Conservation (phyloP, 352 stramenopile species). For the Globisporangium recalcitrans region DNA sequence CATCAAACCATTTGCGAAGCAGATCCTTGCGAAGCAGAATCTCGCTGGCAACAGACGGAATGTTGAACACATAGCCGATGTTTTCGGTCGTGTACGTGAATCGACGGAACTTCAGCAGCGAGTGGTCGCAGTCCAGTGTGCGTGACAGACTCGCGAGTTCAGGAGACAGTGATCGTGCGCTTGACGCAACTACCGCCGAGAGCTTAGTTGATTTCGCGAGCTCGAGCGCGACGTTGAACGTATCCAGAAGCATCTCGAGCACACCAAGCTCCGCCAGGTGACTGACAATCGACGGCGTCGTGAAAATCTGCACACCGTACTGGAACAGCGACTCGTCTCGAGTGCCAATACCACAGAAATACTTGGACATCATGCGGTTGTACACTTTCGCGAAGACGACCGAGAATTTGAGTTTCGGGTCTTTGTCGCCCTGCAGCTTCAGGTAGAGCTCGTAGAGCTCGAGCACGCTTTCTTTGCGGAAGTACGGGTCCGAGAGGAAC, state of each 20-base stretch:
- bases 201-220: slow-evolving; percentile 48
- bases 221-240: slow-evolving; percentile 71
- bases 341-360: slow-evolving; percentile 88
- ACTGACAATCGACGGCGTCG: slow-evolving; percentile 85
- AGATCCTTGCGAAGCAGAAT: slow-evolving; percentile 47
- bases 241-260: slow-evolving; percentile 71
- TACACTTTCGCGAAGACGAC: slow-evolving; percentile 84
- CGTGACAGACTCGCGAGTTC: slow-evolving; percentile 24
- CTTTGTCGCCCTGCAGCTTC: slow-evolving; percentile 90
- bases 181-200: slow-evolving; percentile 21
- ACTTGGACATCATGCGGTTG: slow-evolving; percentile 82
- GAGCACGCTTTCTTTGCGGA: slow-evolving; percentile 90
- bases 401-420: slow-evolving; percentile 93
- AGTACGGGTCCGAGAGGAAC: slow-evolving; percentile 93
- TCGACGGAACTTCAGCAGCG: slow-evolving; percentile 90
- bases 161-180: slow-evolving; percentile 17
- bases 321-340: slow-evolving; percentile 86
- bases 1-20: slow-evolving; percentile 67
- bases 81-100: slow-evolving; percentile 91
- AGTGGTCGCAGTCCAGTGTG: slow-evolving; percentile 88
- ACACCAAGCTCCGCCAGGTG: slow-evolving; percentile 54
- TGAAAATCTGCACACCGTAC: slow-evolving; percentile 93
- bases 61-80: slow-evolving; percentile 95
- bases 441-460: slow-evolving; percentile 93
- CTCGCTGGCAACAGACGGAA: slow-evolving; percentile 65